Conservation (phyloP, 2,329 filamentous ascomycete species). For the Massarina eburnea region DNA sequence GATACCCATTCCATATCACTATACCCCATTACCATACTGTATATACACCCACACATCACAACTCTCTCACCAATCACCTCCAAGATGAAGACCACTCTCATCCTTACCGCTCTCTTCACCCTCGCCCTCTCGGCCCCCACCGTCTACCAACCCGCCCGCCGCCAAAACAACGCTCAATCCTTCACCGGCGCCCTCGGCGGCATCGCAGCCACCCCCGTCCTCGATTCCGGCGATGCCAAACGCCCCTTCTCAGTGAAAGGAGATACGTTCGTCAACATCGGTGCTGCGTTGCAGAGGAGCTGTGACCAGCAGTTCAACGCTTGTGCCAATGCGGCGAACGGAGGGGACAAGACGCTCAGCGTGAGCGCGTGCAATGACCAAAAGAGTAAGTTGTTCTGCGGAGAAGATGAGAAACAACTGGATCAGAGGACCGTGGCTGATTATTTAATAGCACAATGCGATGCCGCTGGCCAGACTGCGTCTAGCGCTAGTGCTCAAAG, state of each 20-base stretch:
- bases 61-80: background rate
- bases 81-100: conserved; percentile 26
- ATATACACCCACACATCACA: background rate
- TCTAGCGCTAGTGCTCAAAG: too few relatives aligned
- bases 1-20: background rate
- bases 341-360: conserved; percentile 47
- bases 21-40: background rate
- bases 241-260: conserved; percentile 34
- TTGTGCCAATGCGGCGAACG: conserved; percentile 61
- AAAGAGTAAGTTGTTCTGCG: conserved; percentile 42
- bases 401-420: too few relatives aligned
- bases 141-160: conserved; percentile 1
- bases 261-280: conserved; percentile 55
- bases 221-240: conserved; percentile 45
- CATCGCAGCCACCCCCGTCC: conserved; percentile 24
- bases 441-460: conserved; percentile 8
- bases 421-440: background rate
- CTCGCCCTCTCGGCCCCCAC: conserved; percentile 18
- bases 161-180: conserved; percentile 25
- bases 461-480: too few relatives aligned
- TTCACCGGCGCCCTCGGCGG: conserved; percentile 28
- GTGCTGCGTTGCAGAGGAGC: conserved; percentile 60
- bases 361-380: conserved; percentile 57
- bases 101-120: conserved; percentile 19
- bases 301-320: conserved; percentile 66